Percentiles rank a stretch among this genome's conserved stretches.
Evolutionary conservation across 2,329 filamentous ascomycete species (phyloP).

Genomic region (Claviceps pazoutovae): DNA sequence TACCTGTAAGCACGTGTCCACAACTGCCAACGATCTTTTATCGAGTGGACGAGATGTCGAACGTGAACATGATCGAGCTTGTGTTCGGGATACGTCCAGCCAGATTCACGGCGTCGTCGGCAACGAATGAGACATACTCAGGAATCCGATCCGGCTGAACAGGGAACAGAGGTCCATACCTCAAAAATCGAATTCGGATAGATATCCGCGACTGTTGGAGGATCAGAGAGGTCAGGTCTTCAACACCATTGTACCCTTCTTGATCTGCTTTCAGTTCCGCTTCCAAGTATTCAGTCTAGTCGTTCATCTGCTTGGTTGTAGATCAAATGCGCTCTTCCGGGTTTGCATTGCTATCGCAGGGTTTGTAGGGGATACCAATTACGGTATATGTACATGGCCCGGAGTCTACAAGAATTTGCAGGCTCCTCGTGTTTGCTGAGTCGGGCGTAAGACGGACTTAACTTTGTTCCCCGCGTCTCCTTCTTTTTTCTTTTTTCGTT

Average conservation of each 20-base stretch:
- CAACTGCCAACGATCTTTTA: slow-evolving; percentile 27
- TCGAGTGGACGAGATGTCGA: slow-evolving; percentile 30
- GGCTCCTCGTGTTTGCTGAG: too few relatives aligned
- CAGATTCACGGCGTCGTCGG: slow-evolving; percentile 37
- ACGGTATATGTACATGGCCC: too few relatives aligned
- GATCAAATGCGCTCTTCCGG: too few relatives aligned
- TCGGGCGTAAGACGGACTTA: too few relatives aligned
- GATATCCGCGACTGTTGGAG: slow-evolving; percentile 28
- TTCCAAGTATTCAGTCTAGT: too few relatives aligned
- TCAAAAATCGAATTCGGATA: slow-evolving; percentile 30
- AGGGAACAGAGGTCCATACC: slow-evolving; percentile 35
- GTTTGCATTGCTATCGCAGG: too few relatives aligned
- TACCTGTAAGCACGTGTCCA: slow-evolving; percentile 30
- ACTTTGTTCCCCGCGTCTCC: too few relatives aligned
- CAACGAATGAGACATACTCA: slow-evolving; percentile 34
- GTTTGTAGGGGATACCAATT: too few relatives aligned
- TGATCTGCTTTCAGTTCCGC: too few relatives aligned
- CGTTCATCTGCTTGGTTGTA: too few relatives aligned
- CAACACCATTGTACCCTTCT: neutral
- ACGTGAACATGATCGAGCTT: slow-evolving; percentile 35
- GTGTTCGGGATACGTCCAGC: slow-evolving; percentile 32
- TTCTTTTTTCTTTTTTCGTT: too few relatives aligned
- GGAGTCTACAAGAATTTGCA: too few relatives aligned
- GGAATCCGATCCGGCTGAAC: slow-evolving; percentile 38
- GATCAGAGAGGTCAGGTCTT: neutral